phyloP scores from a whole-genome alignment of 495 filamentous ascomycete species.

The Penicillium coffeae region DNA sequence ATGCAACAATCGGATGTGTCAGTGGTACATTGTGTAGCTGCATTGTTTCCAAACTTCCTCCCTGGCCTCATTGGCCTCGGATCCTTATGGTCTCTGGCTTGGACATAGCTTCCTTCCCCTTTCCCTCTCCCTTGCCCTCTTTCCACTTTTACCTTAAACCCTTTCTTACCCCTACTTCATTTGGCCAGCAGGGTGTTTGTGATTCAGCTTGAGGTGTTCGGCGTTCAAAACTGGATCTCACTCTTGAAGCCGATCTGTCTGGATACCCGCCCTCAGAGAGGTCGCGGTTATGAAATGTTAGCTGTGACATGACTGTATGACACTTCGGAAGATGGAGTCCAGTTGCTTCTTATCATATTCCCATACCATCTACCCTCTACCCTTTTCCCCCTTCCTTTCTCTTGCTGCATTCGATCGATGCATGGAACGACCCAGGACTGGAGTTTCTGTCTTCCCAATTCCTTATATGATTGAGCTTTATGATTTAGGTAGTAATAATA shows the following conservation, averaged over 20 bases:
- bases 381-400: conserved; percentile 5
- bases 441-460: conserved; percentile 8
- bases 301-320: not conserved
- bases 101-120: not conserved
- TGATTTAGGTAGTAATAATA: conserved; percentile 21
- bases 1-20: conserved; percentile 15
- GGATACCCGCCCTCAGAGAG: not conserved
- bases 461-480: conserved; percentile 13
- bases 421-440: conserved; percentile 16
- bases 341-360: conserved; percentile 2
- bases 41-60: conserved; percentile 5
- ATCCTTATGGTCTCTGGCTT: not conserved
- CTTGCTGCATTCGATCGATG: conserved; percentile 18
- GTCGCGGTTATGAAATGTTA: not conserved
- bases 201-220: conserved; percentile 16
- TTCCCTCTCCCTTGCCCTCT: conserved; percentile 2
- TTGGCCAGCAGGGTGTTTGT: conserved; percentile 1
- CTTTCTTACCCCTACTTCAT: not conserved
- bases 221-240: conserved; percentile 15
- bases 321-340: conserved; percentile 1
- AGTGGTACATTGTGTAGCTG: conserved; percentile 13
- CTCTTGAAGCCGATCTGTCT: not conserved
- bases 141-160: not conserved
- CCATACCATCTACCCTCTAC: conserved; percentile 3
- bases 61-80: not conserved